Evolutionary conservation across 352 stramenopile species (phyloP), one percentile per base, ranked within the genome.

Genomic region (Phytophthora europaea): DNA sequence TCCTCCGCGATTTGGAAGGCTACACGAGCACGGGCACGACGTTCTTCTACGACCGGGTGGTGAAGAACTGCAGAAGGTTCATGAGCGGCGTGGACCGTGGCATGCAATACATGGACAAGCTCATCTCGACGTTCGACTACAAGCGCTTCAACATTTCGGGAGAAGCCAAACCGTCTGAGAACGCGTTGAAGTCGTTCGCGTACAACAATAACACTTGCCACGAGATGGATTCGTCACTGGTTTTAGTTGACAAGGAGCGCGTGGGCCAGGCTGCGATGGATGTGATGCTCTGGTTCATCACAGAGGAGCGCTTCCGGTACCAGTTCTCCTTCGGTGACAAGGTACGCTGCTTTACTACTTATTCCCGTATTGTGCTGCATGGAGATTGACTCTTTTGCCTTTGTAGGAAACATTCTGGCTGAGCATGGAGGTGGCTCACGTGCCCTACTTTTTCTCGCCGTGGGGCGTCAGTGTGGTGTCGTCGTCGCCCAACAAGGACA

Each of bases 121-220:
- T 80, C 53, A 61, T 92, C 40, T 33, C 74, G n/a, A 82, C 70
- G 3, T 92, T 90, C 52, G 71, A 87, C 71, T 92, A 92, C 63
- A 57, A 68, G n/a, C 47, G 59, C 22, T 92, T 91, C 50, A 70
- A 75, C 22, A 61, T 88, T 23, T 50, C 55, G 20, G 64, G 43
- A 7, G 65, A 62, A 1, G 28, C 54, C 8, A 69, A 58, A 16
- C 79, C 75, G 22, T 88, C 84, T 4, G 47, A 76, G 16, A 83
- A 85, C 45, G 66, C 87, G 28, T 33, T 82, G 10, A 51, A 81
- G 31, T 88, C 79, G 20, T 81, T 78, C 59, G 84, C 79, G 7
- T 93, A 82, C 59, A 68, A 70, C 8, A 80, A 64, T n/a, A 67
- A 82, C 40, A 82, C 81, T 28, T 88, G 77, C 52, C 86, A 92